A percentile compares a stretch with the other conserved stretches of the same genome.
Conservation (phyloP, 164 flowering plant genomes). For the Berberis thunbergii region DNA sequence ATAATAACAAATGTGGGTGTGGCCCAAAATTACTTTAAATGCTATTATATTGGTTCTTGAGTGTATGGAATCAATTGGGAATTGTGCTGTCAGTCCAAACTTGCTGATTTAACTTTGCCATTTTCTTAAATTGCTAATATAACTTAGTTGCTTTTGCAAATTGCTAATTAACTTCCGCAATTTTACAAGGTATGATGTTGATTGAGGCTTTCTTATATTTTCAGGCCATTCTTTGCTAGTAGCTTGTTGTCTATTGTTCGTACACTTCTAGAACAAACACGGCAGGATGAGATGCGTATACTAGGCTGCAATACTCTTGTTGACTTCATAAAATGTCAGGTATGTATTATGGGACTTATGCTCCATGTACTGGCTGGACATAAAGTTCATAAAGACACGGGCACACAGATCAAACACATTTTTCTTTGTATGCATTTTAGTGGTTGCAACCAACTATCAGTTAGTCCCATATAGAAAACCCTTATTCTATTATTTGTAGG, state of each 20-base stretch:
- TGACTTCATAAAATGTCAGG: constrained; percentile 77
- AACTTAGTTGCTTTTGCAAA: neutral
- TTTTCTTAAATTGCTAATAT: neutral
- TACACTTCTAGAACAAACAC: constrained; percentile 70
- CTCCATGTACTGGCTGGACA: no score
- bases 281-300: constrained; percentile 57
- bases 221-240: constrained; percentile 84
- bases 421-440: no score
- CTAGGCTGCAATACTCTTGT: constrained; percentile 66
- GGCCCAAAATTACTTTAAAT: no score
- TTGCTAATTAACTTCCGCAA: neutral
- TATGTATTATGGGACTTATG: constrained; percentile 10
- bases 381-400: no score
- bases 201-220: constrained; percentile 8
- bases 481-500: no score
- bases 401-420: no score
- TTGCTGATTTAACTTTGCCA: neutral
- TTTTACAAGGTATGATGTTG: neutral
- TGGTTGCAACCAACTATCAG: no score
- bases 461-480: no score
- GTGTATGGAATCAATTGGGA: no score
- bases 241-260: constrained; percentile 60
- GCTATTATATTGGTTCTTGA: no score
- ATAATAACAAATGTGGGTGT: no score
- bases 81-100: no score